Evolutionary conservation across 2,329 filamentous ascomycete species (phyloP), one percentile per base, ranked within the genome.

Genomic region (Phaeosphaeria sp.): DNA sequence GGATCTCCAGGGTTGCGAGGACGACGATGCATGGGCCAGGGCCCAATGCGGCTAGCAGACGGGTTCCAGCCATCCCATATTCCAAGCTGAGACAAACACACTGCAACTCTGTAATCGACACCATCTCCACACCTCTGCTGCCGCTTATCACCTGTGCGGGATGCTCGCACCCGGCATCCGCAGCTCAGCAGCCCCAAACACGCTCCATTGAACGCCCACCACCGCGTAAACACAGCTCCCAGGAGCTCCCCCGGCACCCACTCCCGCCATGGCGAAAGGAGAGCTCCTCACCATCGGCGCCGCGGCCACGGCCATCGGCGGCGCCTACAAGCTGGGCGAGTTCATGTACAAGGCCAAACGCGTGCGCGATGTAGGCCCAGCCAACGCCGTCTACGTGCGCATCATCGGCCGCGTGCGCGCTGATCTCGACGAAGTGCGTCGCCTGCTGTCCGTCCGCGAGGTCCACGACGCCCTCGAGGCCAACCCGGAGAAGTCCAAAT

Each of bases 361-460:
- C 22, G 63, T 77, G 23, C 67, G 69, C 25, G 75, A 78, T 42
- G 76, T 78, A 52, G 72, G 70, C 21, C 73, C 71, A 36, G 63
- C 75, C 42, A 77, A 77, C 50, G 72, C 69, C 41, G 74, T 77
- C 67, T 78, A 76, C 61, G 70, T 76, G 55, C 75, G 75, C 69
- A 65, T 78, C 55, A 74, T 76, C 59, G 68, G 67, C 52, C 74
- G 74, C 59, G 74, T 77, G 13, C 70, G 66, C 42, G 56, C 68
- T 59, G 76, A 78, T 56, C 74, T 78, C 46, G 73, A 74, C 43
- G 76, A 78, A 65, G 73, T 75, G 33, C 63, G 70, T 55, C 74
- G 76, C 47, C 71, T 78, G 30, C 70, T 77, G 48, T 68, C 71
- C 46, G 71, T 77, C 57, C 70, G 67, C 56, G 73, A 76, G 54